Evolutionary conservation across 2,329 filamentous ascomycete species (phyloP), one percentile per base, ranked within the genome.

Genomic region (Nothophoma quercina): DNA sequence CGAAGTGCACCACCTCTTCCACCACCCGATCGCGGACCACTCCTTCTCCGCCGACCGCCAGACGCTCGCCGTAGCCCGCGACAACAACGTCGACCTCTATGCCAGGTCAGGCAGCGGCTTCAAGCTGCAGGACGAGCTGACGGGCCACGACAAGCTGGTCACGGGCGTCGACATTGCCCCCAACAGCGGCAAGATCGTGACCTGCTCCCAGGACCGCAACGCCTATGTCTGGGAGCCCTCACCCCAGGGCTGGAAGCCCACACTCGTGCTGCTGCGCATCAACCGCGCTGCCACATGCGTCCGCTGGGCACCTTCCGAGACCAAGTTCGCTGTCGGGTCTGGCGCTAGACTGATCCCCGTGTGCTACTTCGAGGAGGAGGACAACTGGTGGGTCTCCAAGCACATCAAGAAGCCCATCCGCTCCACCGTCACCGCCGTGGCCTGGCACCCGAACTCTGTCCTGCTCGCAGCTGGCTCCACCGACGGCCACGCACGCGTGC

Each of bases 341-440:
- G 95, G 95, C 57, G 95, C 96, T 65, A 88, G 95, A 59, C 89
- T 96, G 61, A 96, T 99, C 68, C 92, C 95, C 32, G 85, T 98
- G 65, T 99, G 95, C 83, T 98, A 98, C 81, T 99, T 99, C 67
- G 95, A 99, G 73, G 91, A 96, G 75, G 95, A 99, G 77, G 97
- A 99, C 77, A 93, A 99, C 81, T 99, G 95, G 95, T 99, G 95
- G 95, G 93, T 99, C 33, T 97, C 93, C 29, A 99, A 99, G 83
- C 95, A 99, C 78, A 79, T 99, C 71, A 98, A 98, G 86, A 99
- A 98, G 84, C 95, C 95, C 16, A 96, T 99, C 68, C 90, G 93
- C 63, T 96, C 92, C 74, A 99, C 95, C 51, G 93, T 99, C 68
- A 98, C 95, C 49, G 92, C 90, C 13, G 86, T 99, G 35, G 88